Conservation (phyloP, 257 asterid genomes). For the Fraxinus cuspidata region DNA sequence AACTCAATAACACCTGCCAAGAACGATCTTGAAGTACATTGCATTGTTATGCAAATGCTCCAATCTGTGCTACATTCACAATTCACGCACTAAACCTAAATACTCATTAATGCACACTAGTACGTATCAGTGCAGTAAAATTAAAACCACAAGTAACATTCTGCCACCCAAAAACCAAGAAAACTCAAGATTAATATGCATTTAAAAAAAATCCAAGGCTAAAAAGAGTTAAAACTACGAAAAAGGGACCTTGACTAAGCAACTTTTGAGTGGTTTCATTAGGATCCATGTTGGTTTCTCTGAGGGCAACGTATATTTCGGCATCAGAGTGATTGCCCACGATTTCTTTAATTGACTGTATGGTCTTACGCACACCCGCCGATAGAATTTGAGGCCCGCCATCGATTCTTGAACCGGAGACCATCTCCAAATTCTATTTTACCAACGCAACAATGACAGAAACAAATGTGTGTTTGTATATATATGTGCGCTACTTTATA, state of each 20-base stretch:
- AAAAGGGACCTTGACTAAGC: slow-evolving; percentile 72
- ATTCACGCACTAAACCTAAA: not conserved
- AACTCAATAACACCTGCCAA: not conserved
- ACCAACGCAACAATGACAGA: slow-evolving; percentile 17
- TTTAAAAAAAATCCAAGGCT: slow-evolving; percentile 1
- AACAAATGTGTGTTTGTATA: not conserved
- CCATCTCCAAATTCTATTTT: slow-evolving; percentile 54
- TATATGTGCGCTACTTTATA: slow-evolving; percentile 8
- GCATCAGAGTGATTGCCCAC: slow-evolving; percentile 87
- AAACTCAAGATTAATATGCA: slow-evolving; percentile 12
- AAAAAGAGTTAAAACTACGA: not conserved
- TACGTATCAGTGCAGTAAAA: not conserved
- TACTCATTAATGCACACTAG: not conserved
- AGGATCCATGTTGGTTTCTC: slow-evolving; percentile 93
- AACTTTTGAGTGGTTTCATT: slow-evolving; percentile 88
- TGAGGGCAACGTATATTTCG: slow-evolving; percentile 78
- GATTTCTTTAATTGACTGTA: slow-evolving; percentile 79
- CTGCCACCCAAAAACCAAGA: not conserved
- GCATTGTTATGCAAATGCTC: not conserved
- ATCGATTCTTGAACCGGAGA: slow-evolving; percentile 58
- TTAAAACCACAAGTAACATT: not conserved
- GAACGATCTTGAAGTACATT: not conserved
- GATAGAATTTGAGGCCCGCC: slow-evolving; percentile 70
- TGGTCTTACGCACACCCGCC: slow-evolving; percentile 76
- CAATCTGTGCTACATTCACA: not conserved